These are phyloP conservation scores for Physcomitrellopsis africana DNA, from an alignment of 225 moss, liverwort and hornwort species.

Conservation along the genomic window DNA sequence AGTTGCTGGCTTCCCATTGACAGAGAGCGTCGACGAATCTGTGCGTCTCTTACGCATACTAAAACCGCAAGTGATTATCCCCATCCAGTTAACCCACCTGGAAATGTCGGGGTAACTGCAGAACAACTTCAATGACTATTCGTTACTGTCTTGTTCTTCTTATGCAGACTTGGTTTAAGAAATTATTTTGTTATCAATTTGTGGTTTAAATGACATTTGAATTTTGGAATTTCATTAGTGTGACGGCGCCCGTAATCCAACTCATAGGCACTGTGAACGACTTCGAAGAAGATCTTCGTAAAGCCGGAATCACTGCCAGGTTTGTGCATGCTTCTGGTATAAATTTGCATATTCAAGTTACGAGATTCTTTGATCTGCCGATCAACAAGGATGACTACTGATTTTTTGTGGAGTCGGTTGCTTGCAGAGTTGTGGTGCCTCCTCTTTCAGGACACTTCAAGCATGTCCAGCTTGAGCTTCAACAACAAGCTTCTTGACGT, in stretches of 20 bases:
- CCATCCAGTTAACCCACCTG: constrained; percentile 52
- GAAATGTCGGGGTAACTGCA: constrained; percentile 39
- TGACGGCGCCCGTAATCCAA: constrained; percentile 38
- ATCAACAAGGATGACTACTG: not conserved
- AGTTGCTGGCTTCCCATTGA: constrained; percentile 54
- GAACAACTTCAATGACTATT: not conserved
- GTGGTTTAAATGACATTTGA: not conserved
- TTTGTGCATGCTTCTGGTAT: not conserved
- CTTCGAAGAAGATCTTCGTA: constrained; percentile 40
- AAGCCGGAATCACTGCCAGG: constrained; percentile 54
- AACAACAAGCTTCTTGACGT: not conserved
- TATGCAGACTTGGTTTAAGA: not conserved
- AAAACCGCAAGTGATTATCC: constrained; percentile 45
- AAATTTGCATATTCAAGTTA: not conserved
- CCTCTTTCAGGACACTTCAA: constrained; percentile 53
- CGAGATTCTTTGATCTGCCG: not conserved
- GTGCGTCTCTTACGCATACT: constrained; percentile 43
- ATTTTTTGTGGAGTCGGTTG: constrained; percentile 15
- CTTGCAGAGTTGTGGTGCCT: constrained; percentile 44
- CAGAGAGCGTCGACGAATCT: constrained; percentile 56
- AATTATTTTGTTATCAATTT: not conserved
- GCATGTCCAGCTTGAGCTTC: constrained; percentile 30
- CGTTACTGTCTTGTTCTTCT: not conserved
- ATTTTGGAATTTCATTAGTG: constrained; percentile 30
- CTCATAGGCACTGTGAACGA: constrained; percentile 41